Evolutionary conservation across 768 basidiomycete genomes (phyloP), one percentile per base, ranked within the genome.

Genomic region (Mycena galericulata): DNA sequence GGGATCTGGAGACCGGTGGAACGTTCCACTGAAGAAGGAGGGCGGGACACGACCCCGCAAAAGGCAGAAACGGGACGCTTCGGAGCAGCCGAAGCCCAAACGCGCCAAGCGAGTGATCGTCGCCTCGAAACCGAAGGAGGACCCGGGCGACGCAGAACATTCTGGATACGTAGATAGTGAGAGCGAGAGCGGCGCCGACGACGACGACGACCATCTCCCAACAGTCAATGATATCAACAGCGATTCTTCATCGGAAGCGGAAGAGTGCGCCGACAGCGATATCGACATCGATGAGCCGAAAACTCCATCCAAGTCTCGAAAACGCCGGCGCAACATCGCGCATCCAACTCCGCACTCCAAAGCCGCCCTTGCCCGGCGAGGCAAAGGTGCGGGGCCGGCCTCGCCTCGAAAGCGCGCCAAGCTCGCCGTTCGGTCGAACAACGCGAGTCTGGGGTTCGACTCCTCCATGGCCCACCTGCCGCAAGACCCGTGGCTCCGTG

Each of bases 331-430:
- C 57, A 70, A 65, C 20, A 76, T 87, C 24, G 90, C 85, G 4
- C 87, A 88, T 29, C 90, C 91, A 11, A 94, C 92, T 0, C 92
- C 92, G 7, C 91, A 91, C 74, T 93, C 92, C 36, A 93, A 93
- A 75, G 90, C 88, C 17, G 88, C 88, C 11, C 80, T 92, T 12
- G 82, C 82, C 30, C 82, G 84, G 41, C 86, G 90, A 72, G 46
- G 74, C 49, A 60, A 73, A 45, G 51, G 63, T 53, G 17, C 72
- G 15, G 29, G 45, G 26, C 50, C 73, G 29, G 54, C 73, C 27
- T 77, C 79, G 1, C 78, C 77, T 10, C 75, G 74, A 15, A 79
- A 79, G 46, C 77, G 77, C 34, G 63, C 59, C 36, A 64, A 51
- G 27, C 38, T 65, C 32, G 53, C 56, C 18, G 47, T 68, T n/a